A percentile compares a stretch with the other conserved stretches of the same genome.
Evolutionary conservation across 1,139 yeast genomes (phyloP).

Genomic region (Debaryomyces sp.): DNA sequence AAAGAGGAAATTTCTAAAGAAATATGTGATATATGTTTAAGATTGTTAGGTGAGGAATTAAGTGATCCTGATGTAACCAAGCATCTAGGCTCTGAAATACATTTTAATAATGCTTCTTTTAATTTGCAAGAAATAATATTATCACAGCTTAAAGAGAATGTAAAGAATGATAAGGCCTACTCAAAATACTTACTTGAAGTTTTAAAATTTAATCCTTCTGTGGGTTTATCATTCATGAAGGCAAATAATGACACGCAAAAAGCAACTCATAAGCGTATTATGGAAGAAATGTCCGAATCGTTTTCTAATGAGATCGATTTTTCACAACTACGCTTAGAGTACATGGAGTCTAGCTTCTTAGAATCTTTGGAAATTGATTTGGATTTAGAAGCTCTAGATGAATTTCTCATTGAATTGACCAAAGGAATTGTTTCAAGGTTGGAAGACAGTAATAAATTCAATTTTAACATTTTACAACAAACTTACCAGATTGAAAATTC

Average conservation of each 20-base stretch:
- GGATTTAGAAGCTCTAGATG: slow-evolving; percentile 17
- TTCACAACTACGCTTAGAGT: slow-evolving; percentile 31
- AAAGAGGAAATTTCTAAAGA: slow-evolving; percentile 13
- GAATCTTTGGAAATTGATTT: slow-evolving; percentile 18
- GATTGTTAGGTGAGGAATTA: slow-evolving; percentile 13
- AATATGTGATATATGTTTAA: slow-evolving; percentile 16
- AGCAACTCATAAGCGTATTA: slow-evolving; percentile 32
- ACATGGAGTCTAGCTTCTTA: slow-evolving; percentile 33
- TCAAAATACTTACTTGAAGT: slow-evolving; percentile 32
- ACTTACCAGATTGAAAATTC: slow-evolving; percentile 35
- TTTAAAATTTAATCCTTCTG: slow-evolving; percentile 29
- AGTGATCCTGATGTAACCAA: slow-evolving; percentile 1
- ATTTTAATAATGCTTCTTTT: background rate
- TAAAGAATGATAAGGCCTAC: slow-evolving; percentile 27
- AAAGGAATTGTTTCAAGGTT: slow-evolving; percentile 16
- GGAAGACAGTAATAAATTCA: slow-evolving; percentile 22
- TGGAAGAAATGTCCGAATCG: slow-evolving; percentile 31
- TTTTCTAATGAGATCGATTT: slow-evolving; percentile 26
- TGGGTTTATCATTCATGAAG: slow-evolving; percentile 36
- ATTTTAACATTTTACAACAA: slow-evolving; percentile 28
- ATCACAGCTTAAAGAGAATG: slow-evolving; percentile 16
- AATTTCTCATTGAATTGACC: slow-evolving; percentile 16
- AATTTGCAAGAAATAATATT: slow-evolving; percentile 17
- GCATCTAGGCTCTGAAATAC: background rate
- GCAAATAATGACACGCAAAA: slow-evolving; percentile 28